Evolutionary conservation across 257 asterid species (phyloP).

Genomic region (Solanum pimpinellifolium): DNA sequence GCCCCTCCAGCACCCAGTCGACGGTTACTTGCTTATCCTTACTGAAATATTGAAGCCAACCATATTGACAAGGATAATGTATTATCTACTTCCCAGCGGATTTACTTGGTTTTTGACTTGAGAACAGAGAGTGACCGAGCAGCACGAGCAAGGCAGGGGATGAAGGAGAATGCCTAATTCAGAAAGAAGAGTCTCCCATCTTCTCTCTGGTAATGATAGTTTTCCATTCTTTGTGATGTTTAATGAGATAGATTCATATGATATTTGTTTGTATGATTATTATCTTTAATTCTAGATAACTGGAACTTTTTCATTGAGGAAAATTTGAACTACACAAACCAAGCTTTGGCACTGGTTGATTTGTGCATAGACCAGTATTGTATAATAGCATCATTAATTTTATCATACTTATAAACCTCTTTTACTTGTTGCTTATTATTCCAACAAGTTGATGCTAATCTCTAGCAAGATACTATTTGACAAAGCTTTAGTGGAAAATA

Average conservation of each 20-base stretch:
- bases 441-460: background rate
- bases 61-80: background rate
- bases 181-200: background rate
- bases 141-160: background rate
- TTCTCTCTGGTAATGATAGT: background rate
- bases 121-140: background rate
- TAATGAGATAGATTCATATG: background rate
- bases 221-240: background rate
- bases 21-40: constrained; percentile 51
- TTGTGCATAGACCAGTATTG: background rate
- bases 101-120: background rate
- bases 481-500: background rate
- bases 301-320: background rate
- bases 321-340: background rate
- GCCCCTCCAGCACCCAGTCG: constrained; percentile 94
- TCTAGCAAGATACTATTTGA: background rate
- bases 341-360: background rate
- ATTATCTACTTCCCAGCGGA: background rate
- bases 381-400: background rate
- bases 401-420: background rate
- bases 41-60: background rate
- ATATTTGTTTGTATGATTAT: background rate
- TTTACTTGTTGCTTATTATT: background rate
- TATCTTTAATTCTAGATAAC: background rate
- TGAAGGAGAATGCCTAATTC: background rate